Conservation (phyloP, 2,329 filamentous ascomycete genomes). For the Tolypocladium endophyticum region DNA sequence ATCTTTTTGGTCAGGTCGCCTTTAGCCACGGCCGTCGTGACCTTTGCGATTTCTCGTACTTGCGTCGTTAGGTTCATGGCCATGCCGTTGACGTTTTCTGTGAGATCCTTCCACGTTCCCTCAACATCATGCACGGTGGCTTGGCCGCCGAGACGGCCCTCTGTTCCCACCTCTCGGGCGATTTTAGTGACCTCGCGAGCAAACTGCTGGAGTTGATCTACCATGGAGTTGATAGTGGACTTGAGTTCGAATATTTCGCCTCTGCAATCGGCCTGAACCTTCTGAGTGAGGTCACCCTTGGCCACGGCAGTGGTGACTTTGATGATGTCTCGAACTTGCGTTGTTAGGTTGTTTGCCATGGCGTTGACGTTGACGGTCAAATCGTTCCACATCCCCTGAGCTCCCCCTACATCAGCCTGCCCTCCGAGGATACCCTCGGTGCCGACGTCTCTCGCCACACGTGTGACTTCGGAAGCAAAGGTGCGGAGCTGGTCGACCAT, state of each 20-base stretch:
- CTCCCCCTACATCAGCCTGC: constrained; percentile 72
- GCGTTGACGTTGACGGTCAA: constrained; percentile 78
- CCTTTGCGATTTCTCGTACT: constrained; percentile 93
- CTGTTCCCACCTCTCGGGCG: constrained; percentile 90
- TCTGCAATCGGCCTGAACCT: constrained; percentile 85
- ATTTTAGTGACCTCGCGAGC: constrained; percentile 95
- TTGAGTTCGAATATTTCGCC: constrained; percentile 93
- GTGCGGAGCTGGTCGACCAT: constrained; percentile 81
- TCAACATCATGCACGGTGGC: constrained; percentile 93
- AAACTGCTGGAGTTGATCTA: constrained; percentile 93
- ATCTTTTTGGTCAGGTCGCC: constrained; percentile 96
- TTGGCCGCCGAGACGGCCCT: constrained; percentile 87
- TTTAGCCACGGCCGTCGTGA: constrained; percentile 88
- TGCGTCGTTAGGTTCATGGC: constrained; percentile 96
- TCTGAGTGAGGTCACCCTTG: constrained; percentile 87
- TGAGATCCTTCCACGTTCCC: constrained; percentile 94
- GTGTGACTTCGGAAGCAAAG: constrained; percentile 75
- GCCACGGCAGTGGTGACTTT: constrained; percentile 63
- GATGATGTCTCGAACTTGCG: constrained; percentile 91
- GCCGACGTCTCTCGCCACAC: constrained; percentile 73
- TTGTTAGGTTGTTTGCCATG: constrained; percentile 83
- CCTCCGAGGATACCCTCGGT: constrained; percentile 76
- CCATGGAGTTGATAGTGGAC: constrained; percentile 98
- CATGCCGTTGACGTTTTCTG: constrained; percentile 95
- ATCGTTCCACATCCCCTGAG: constrained; percentile 84